A percentile compares a stretch with the other conserved stretches of the same genome.
Evolutionary conservation across 768 basidiomycete genomes (phyloP).

Genomic region (Amanita jacksonii): DNA sequence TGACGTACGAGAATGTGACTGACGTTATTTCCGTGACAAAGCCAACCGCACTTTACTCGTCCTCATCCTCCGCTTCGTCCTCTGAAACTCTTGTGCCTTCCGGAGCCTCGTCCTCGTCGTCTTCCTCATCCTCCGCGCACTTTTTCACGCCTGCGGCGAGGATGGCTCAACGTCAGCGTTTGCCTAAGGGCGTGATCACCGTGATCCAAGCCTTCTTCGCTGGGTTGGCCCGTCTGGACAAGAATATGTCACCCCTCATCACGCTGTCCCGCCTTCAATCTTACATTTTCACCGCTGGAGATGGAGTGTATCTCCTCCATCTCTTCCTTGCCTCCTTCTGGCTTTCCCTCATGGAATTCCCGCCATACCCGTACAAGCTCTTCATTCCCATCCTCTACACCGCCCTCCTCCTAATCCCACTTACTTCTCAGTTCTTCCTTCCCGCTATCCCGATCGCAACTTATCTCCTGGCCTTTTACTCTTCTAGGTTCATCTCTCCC

Average conservation of each 20-base stretch:
- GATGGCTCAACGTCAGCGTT: no score
- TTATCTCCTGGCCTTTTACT: conserved; percentile 83
- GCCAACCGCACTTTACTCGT: no score
- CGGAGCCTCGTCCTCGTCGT: no score
- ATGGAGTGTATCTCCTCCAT: conserved; percentile 59
- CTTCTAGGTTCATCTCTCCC: conserved; percentile 77
- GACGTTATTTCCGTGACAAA: no score
- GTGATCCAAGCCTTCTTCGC: conserved; percentile 41
- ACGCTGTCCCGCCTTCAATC: conserved; percentile 50
- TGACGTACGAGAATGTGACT: no score
- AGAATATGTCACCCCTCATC: conserved; percentile 60
- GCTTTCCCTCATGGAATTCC: conserved; percentile 62
- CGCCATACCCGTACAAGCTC: conserved; percentile 66
- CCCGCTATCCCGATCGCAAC: conserved; percentile 82
- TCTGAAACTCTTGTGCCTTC: no score
- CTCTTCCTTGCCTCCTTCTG: conserved; percentile 56
- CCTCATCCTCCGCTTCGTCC: no score
- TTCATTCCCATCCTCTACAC: conserved; percentile 65
- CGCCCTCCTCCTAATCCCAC: conserved; percentile 64
- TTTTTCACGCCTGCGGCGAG: no score
- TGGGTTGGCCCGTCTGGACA: conserved; percentile 62
- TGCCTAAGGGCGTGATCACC: no score
- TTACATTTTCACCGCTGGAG: conserved; percentile 46
- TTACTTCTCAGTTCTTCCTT: conserved; percentile 85
- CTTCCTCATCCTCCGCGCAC: no score